Percentiles rank a stretch among this genome's conserved stretches.
Conservation (phyloP, 768 basidiomycete species). For the Lenzites betulinus region DNA sequence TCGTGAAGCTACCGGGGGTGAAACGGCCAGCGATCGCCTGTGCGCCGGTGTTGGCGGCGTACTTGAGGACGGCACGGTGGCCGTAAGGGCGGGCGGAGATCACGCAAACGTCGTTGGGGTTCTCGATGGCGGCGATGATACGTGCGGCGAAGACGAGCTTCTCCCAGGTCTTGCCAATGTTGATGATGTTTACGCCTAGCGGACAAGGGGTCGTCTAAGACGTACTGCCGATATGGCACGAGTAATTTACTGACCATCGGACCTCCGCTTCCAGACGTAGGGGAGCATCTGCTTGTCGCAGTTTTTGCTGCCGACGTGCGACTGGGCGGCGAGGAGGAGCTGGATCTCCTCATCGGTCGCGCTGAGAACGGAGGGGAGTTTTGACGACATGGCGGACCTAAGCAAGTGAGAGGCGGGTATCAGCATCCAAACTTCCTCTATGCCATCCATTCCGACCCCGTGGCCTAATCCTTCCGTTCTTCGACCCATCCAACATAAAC, state of each 20-base stretch:
- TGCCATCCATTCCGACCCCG: conserved; percentile 40
- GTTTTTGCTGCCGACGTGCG: conserved; percentile 98
- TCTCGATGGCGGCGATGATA: conserved; percentile 95
- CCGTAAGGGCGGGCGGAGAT: conserved; percentile 99
- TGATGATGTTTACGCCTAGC: conserved; percentile 91
- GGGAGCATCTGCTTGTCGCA: conserved; percentile 99
- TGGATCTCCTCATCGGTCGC: conserved; percentile 98
- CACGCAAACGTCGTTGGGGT: conserved; percentile 97
- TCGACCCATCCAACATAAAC: conserved; percentile 23
- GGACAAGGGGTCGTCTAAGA: conserved; percentile 14
- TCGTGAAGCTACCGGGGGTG: conserved; percentile 98
- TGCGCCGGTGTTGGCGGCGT: conserved; percentile 95
- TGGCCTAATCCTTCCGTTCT: conserved; percentile 29
- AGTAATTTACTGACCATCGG: conserved; percentile 72
- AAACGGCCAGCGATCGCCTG: conserved; percentile 99
- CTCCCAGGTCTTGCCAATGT: conserved; percentile 99
- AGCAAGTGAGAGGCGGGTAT: conserved; percentile 22
- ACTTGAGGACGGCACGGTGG: conserved; percentile 99
- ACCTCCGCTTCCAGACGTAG: conserved; percentile 96
- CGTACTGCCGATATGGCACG: conserved; percentile 18
- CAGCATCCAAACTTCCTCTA: conserved; percentile 37
- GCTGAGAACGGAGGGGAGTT: conserved; percentile 90
- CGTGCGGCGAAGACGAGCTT: conserved; percentile 98
- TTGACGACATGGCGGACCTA: conserved; percentile 64
- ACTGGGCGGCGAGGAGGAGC: conserved; percentile 91